Evolutionary conservation across 805 yeast genomes (phyloP).

Genomic region (Hyphopichia homilentoma): DNA sequence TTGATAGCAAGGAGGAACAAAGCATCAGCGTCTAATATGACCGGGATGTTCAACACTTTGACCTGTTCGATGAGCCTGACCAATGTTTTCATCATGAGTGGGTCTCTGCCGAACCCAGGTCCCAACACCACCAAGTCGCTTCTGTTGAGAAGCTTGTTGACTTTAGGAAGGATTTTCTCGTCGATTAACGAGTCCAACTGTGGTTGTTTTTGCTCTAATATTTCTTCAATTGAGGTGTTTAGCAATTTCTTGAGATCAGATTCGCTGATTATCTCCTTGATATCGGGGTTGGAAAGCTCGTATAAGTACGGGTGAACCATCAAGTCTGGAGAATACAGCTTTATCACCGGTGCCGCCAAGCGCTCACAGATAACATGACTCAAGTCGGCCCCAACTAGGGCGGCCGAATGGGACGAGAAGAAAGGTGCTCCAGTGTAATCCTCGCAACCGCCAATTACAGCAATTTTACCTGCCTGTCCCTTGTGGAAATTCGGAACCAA

Average conservation of each 20-base stretch:
- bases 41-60: conserved; percentile 55
- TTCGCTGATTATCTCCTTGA: conserved; percentile 13
- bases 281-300: conserved; percentile 39
- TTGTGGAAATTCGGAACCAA: conserved; percentile 68
- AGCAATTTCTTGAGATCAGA: conserved; percentile 14
- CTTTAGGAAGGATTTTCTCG: conserved; percentile 50
- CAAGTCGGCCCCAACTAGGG: conserved; percentile 82
- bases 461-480: conserved; percentile 88
- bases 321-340: conserved; percentile 83
- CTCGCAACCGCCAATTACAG: conserved; percentile 89
- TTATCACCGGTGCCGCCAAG: conserved; percentile 75
- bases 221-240: conserved; percentile 16
- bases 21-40: conserved; percentile 90
- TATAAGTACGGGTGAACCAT: conserved; percentile 93
- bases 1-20: conserved; percentile 60
- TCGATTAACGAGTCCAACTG: conserved; percentile 31
- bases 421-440: conserved; percentile 98
- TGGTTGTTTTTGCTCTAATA: conserved; percentile 16
- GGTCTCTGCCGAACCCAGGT: conserved; percentile 91
- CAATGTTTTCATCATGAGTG: conserved; percentile 57
- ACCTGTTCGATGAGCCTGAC: conserved; percentile 56
- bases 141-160: conserved; percentile 53
- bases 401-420: conserved; percentile 82
- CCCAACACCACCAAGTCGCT: conserved; percentile 85
- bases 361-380: conserved; percentile 86